Conservation (phyloP, 768 basidiomycete species). For the Suillus cothurnatus region DNA sequence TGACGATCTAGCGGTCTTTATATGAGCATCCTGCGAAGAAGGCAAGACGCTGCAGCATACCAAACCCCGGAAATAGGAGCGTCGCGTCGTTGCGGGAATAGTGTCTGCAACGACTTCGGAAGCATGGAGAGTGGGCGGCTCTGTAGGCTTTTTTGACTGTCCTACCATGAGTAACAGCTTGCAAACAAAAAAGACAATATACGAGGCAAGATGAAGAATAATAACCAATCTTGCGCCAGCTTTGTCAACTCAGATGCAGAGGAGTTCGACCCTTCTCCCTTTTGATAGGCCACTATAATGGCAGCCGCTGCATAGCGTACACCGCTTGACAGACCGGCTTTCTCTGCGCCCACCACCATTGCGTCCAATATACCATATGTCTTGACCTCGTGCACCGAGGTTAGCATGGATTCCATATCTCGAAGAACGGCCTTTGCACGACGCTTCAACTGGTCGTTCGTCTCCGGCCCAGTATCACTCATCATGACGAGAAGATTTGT, state of each 20-base stretch:
- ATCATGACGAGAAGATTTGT: not conserved
- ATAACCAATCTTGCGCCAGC: not conserved
- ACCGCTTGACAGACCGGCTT: not conserved
- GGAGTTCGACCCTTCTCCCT: not conserved
- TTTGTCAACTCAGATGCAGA: not conserved
- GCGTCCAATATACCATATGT: not conserved
- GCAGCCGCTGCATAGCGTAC: not conserved
- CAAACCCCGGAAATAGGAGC: not conserved
- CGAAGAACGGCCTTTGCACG: not conserved
- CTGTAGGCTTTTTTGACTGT: not conserved
- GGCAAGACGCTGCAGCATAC: not conserved
- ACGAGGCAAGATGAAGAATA: not conserved
- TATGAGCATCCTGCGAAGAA: not conserved
- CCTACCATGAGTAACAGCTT: not conserved
- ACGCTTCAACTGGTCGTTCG: not conserved
- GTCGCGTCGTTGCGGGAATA: too few species aligned
- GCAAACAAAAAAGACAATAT: not conserved
- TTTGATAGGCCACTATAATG: not conserved
- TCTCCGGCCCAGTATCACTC: not conserved
- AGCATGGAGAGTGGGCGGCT: not conserved
- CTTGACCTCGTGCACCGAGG: not conserved
- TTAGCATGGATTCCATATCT: not conserved
- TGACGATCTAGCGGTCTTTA: not conserved
- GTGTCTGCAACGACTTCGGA: not conserved
- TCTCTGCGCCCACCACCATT: not conserved